Conservation (phyloP, 495 filamentous ascomycete genomes). For the Cryomyces minteri region DNA sequence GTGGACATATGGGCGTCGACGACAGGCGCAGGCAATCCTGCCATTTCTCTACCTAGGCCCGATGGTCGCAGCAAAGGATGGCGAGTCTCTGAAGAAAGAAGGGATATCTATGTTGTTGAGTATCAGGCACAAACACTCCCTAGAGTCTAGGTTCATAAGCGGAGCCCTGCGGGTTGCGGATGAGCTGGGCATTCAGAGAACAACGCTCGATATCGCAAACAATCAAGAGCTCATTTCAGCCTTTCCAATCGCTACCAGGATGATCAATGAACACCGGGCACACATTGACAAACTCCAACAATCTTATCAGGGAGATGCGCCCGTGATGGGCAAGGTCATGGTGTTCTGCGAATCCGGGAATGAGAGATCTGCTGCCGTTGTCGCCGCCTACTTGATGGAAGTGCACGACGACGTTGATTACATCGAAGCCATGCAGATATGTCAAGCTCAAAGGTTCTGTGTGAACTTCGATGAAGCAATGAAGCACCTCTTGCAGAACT, state of each 20-base stretch:
- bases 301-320: conserved; percentile 2
- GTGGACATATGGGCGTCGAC: conserved; percentile 66
- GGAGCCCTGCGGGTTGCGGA: conserved; percentile 35
- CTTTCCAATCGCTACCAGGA: conserved; percentile 41
- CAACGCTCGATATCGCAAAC: conserved; percentile 45
- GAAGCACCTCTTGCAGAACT: conserved; percentile 42
- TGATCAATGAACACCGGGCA: conserved; percentile 64
- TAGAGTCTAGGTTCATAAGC: conserved; percentile 36
- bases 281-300: conserved; percentile 15
- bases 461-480: conserved; percentile 49
- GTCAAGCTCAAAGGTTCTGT: conserved; percentile 64
- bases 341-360: conserved; percentile 89
- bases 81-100: conserved; percentile 33
- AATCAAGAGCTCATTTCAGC: conserved; percentile 44
- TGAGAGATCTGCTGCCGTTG: conserved; percentile 59
- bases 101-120: conserved; percentile 70
- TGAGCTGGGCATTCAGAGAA: conserved; percentile 42
- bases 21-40: conserved; percentile 56
- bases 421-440: conserved; percentile 45
- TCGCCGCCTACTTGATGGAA: conserved; percentile 82
- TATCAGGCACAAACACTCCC: conserved; percentile 43
- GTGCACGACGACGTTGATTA: conserved; percentile 47
- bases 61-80: conserved; percentile 38
- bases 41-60: conserved; percentile 78
- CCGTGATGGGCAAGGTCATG: conserved; percentile 46